phyloP scores from a whole-genome alignment of 257 asterid species.

The Solanum bukasovii region DNA sequence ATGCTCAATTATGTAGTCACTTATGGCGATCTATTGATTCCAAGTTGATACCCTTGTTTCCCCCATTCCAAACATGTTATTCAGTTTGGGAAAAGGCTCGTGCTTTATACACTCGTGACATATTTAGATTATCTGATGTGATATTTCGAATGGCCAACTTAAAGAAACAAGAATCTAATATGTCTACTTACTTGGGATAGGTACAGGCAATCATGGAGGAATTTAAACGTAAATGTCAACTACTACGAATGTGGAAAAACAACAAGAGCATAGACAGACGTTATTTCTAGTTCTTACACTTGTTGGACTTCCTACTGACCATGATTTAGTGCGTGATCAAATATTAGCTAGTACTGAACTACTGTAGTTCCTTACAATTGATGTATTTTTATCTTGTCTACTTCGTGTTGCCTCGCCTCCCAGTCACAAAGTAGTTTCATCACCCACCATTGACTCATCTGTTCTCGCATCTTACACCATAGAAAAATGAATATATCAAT shows the following conservation, averaged over 20 bases:
- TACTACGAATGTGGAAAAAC: neutral
- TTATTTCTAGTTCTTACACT: neutral
- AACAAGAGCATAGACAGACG: neutral
- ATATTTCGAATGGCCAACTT: neutral
- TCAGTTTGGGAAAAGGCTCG: neutral
- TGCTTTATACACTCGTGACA: neutral
- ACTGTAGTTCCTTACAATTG: neutral
- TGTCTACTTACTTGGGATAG: neutral
- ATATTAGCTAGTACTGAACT: neutral
- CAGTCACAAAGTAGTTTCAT: neutral
- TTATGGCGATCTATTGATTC: neutral
- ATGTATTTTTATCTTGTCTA: neutral
- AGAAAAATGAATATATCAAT: neutral
- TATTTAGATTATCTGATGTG: neutral
- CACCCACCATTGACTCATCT: neutral
- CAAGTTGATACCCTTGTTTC: neutral
- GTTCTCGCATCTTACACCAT: neutral
- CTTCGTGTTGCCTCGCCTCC: neutral
- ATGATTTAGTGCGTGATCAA: neutral
- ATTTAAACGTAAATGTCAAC: neutral
- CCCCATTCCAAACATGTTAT: neutral
- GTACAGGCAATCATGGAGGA: neutral
- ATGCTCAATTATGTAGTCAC: neutral
- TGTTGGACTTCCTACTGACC: neutral
- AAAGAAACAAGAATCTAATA: neutral